phyloP scores from a whole-genome alignment of 805 yeast species.

The Priceomyces medius region DNA sequence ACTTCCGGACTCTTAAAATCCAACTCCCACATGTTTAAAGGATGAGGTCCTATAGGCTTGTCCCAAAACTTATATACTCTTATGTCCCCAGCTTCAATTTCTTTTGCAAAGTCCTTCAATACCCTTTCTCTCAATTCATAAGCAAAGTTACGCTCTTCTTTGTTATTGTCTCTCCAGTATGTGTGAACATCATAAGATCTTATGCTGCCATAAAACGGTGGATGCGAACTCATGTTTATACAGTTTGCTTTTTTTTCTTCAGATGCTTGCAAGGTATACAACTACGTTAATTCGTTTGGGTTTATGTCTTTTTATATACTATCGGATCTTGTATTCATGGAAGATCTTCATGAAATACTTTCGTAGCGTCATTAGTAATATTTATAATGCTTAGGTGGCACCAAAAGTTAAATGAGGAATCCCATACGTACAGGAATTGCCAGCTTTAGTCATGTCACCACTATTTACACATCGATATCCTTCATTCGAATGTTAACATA shows the following conservation, averaged over 20 bases:
- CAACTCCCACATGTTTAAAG: slow-evolving; percentile 56
- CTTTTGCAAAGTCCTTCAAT: slow-evolving; percentile 39
- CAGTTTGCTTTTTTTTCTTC: no score
- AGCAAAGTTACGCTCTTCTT: slow-evolving; percentile 34
- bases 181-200: slow-evolving; percentile 56
- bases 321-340: no score
- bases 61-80: slow-evolving; percentile 47
- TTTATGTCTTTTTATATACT: no score
- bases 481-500: slow-evolving; percentile 22
- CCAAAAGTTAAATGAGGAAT: not conserved
- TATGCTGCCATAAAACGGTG: slow-evolving; percentile 20
- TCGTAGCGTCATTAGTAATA: no score
- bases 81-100: slow-evolving; percentile 40
- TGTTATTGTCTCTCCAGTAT: slow-evolving; percentile 42
- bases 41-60: slow-evolving; percentile 57
- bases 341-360: no score
- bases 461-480: slow-evolving; percentile 10
- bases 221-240: not conserved
- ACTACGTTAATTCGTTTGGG: no score
- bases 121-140: slow-evolving; percentile 39
- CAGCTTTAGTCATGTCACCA: not conserved
- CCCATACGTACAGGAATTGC: not conserved
- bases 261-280: no score
- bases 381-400: no score
- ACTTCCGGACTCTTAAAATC: slow-evolving; percentile 49